A percentile compares a stretch with the other conserved stretches of the same genome.
These are phyloP conservation scores for Gossypium lobatum DNA, from an alignment of 441 rosid genomes.

Conservation along the genomic window DNA sequence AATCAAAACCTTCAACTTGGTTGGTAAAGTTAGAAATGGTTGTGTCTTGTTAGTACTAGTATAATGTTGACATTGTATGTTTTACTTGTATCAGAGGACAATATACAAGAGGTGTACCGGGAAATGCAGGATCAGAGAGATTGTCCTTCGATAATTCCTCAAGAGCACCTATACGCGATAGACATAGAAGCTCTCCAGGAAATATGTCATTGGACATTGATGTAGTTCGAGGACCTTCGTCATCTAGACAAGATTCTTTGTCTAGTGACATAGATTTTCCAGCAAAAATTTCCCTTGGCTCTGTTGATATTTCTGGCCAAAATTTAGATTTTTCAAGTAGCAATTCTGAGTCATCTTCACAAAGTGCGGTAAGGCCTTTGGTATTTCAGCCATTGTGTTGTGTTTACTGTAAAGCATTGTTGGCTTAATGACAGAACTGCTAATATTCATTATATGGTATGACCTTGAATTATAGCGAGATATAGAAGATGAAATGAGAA, in stretches of 20 bases:
- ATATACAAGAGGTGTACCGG: constrained; percentile 14
- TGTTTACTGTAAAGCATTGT: not conserved
- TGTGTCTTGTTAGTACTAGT: not conserved
- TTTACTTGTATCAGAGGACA: constrained; percentile 22
- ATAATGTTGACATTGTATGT: not conserved
- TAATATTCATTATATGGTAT: not conserved
- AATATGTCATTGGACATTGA: constrained; percentile 40
- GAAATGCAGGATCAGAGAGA: constrained; percentile 31
- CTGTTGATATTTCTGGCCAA: constrained; percentile 36
- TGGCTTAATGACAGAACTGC: not conserved
- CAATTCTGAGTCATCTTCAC: constrained; percentile 21
- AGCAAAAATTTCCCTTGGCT: constrained; percentile 20
- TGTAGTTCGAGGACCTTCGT: constrained; percentile 13
- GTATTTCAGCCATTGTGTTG: not conserved
- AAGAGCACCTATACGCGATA: constrained; percentile 20
- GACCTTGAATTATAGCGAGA: constrained; percentile 38
- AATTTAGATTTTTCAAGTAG: constrained; percentile 29
- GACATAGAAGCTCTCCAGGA: constrained; percentile 20
- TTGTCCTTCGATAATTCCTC: constrained; percentile 24
- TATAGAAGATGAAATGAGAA: constrained; percentile 77
- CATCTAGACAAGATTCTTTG: constrained; percentile 22
- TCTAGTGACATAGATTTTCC: constrained; percentile 32
- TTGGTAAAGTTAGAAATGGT: not conserved
- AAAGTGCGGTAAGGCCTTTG: constrained; percentile 35
- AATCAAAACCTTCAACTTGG: not conserved